Evolutionary conservation across 371 early-diverging fungal species (phyloP), one percentile per base, ranked within the genome.

Genomic region (Mortierella sp.): DNA sequence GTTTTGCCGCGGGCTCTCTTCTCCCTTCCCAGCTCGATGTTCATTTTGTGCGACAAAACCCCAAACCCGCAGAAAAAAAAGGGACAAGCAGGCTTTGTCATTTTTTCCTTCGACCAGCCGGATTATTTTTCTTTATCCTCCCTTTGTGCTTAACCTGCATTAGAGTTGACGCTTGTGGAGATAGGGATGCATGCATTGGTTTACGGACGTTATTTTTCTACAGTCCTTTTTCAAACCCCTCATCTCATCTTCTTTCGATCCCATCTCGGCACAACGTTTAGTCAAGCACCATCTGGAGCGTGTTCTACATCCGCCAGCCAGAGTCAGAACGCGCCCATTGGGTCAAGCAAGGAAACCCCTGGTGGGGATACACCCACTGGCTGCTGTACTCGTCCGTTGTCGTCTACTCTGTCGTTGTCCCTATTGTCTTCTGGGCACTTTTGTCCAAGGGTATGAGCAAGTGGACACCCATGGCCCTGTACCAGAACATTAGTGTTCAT

Each of bases 401-500:
- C 21, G 64, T 55, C 16, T 83, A 67, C 75, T 76, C 80, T 24
- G 71, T 91, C 50, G 86, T 92, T 13, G 91, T 91, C 6, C 93
- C 93, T 24, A 88, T 92, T 46, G 90, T 92, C 16, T 92, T 88
- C 64, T 92, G 93, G 93, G 72, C 80, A n/a, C 71, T 90, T 71
- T 54, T 87, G 48, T 69, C 71, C 26, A 51, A 57, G 10, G 84
- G 80, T 40, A 78, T 72, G 48, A 24, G 31, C n/a, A 0, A 0
- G 2, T 77, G 69, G 84, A 71, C 61, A 10, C 31, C 82, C 10
- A n/a, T 80, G 28, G 67, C 50, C 8, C 8, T 78, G n/a, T 92
- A 90, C 87, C 71, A 89, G 28, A 91, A 89, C 71, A 79, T 76
- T 2, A 90, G 90, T 48, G 90, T 90, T 2, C 93, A 92, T 76